Conservation (phyloP, 345 rosid species). For the Eucalyptus sp. region DNA sequence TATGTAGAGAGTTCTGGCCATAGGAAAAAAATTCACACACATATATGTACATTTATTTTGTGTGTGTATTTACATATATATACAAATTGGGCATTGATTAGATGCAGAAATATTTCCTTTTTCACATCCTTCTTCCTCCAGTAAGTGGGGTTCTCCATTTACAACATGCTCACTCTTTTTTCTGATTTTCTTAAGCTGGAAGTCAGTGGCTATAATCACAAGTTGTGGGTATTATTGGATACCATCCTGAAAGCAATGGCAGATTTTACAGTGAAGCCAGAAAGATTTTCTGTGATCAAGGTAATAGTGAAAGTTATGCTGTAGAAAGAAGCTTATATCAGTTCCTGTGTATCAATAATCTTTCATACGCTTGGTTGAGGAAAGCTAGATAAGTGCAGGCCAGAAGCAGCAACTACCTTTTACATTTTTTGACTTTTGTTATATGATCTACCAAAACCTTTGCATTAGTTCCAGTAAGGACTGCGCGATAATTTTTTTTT, state of each 20-base stretch:
- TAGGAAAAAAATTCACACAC: not conserved
- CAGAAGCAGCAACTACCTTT: not conserved
- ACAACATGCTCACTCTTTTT: not conserved
- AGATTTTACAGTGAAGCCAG: slow-evolving; percentile 55
- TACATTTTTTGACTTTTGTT: not conserved
- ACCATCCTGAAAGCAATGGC: slow-evolving; percentile 44
- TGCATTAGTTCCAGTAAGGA: not conserved
- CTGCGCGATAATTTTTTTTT: not conserved
- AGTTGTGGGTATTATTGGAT: slow-evolving; percentile 61
- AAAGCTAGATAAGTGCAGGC: not conserved
- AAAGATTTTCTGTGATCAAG: slow-evolving; percentile 80
- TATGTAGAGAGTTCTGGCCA: not conserved
- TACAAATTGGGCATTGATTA: not conserved
- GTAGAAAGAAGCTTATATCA: not conserved
- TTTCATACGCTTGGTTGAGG: not conserved
- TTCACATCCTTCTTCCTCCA: not conserved
- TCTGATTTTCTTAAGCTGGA: not conserved
- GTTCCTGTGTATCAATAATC: not conserved
- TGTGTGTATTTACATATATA: not conserved
- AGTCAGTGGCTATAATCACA: slow-evolving; percentile 60
- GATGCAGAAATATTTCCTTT: not conserved
- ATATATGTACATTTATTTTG: not conserved
- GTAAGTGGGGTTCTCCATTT: not conserved
- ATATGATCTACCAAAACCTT: not conserved
- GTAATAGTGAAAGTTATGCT: slow-evolving; percentile 12